phyloP scores from a whole-genome alignment of 768 basidiomycete species.

The Russula lepida region DNA sequence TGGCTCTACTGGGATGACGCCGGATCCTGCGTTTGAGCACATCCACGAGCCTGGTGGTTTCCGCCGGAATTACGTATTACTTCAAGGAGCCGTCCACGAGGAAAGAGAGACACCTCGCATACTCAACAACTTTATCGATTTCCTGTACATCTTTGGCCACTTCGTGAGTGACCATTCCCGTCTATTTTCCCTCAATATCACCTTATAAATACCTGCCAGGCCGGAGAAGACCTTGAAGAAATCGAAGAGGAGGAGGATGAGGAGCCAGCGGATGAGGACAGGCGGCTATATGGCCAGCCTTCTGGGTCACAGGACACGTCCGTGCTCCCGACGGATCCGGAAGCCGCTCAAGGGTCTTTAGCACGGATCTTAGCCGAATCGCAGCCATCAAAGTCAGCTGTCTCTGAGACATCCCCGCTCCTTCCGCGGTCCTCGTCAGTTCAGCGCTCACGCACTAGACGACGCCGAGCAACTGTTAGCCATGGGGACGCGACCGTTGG shows the following conservation, averaged over 20 bases:
- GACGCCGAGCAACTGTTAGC: constrained; percentile 48
- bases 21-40: constrained; percentile 79
- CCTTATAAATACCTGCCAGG: constrained; percentile 37
- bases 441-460: constrained; percentile 47
- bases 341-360: constrained; percentile 2
- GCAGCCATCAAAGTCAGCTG: constrained; percentile 14
- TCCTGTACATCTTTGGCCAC: constrained; percentile 90
- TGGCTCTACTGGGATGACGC: constrained; percentile 40
- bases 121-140: constrained; percentile 85
- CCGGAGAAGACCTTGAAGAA: constrained; percentile 77
- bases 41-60: constrained; percentile 96
- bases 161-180: constrained; percentile 55
- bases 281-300: constrained; percentile 20
- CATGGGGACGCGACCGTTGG: constrained; percentile 84
- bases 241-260: constrained; percentile 55
- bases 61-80: constrained; percentile 75
- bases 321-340: neutral
- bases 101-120: constrained; percentile 41
- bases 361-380: constrained; percentile 6
- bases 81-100: constrained; percentile 57
- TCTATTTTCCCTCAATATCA: constrained; percentile 1
- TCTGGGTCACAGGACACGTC: constrained; percentile 1
- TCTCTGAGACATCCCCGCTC: constrained; percentile 48
- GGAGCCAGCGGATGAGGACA: constrained; percentile 31
- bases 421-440: constrained; percentile 31